Base-by-base conservation (phyloP, 257 asterid genomes). In the Rubia yunnanensis region DNA sequence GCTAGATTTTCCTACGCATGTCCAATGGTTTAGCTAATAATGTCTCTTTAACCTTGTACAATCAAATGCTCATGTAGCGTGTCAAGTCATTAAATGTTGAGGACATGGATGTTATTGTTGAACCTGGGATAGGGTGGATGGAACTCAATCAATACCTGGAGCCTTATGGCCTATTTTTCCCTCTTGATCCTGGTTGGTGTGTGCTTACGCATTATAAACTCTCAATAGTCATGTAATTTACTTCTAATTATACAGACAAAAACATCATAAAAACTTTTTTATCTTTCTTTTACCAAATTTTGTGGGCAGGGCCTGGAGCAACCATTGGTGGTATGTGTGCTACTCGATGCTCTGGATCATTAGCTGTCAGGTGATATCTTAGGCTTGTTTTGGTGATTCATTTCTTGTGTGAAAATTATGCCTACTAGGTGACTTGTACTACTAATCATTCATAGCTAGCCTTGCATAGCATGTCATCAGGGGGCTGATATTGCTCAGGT, bases 311-410 rank as follows among this genome's bases (percentile, higher is more conserved):
- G 57, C 99, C 99, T 70, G 99, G 99, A 76, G 99, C 99, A 74
- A 84, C 99, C 64, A 88, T 94, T 57, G 99, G 99, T 66, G 99
- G 99, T 67, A 90, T 94, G 99, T 94, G 99, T 77, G 97, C 99
- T 70, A 94, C 99, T 59, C 99, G 99, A 23, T 94, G 99, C 82
- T 94, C 99, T 70, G 99, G 99, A 71, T 94, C 99, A 56, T 86
- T 94, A 76, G 99, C 97, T 57, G 99, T 94, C 77, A 92, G 99
- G 97, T 92, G 78, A 68, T 78, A 64, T 67, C 32, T 69, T 46
- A 66, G 30, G 52, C 18, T 65, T 15, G 18, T 34, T 30, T 14
- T 7, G 10, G 48, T 20, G 28, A 60, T 60, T 58, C n/a, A 31
- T 58, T 20, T 30, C 28, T 31, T 18, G 27, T 28, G 32, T 15